Conservation (phyloP, 2,329 filamentous ascomycete genomes). For the Xylariaceae sp. region DNA sequence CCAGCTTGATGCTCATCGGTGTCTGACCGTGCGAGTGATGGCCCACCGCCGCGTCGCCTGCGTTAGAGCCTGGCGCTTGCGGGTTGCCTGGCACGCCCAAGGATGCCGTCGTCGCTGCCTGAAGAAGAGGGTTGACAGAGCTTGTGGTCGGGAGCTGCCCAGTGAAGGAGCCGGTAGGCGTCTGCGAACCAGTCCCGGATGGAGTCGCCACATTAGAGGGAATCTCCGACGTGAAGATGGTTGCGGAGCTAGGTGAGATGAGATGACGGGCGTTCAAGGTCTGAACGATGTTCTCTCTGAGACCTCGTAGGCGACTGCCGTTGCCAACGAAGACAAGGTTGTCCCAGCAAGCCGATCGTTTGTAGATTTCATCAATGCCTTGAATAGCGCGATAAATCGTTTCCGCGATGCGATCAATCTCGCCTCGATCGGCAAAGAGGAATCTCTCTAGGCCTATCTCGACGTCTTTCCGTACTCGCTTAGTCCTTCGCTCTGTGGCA, state of each 20-base stretch:
- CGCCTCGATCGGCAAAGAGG: constrained; percentile 60
- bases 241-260: constrained; percentile 86
- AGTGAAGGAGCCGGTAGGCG: constrained; percentile 64
- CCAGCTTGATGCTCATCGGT: constrained; percentile 77
- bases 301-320: constrained; percentile 67
- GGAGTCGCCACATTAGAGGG: constrained; percentile 92
- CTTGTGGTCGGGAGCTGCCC: constrained; percentile 47
- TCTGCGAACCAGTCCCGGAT: constrained; percentile 84
- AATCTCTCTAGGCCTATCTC: constrained; percentile 77
- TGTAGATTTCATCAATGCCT: constrained; percentile 76
- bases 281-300: constrained; percentile 82
- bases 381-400: constrained; percentile 81
- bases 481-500: constrained; percentile 42
- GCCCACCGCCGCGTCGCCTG: constrained; percentile 37
- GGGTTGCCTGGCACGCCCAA: constrained; percentile 38
- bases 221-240: constrained; percentile 95
- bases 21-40: constrained; percentile 64
- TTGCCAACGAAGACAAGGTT: constrained; percentile 89
- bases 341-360: constrained; percentile 86
- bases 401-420: constrained; percentile 79
- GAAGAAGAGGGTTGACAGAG: constrained; percentile 81
- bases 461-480: constrained; percentile 60
- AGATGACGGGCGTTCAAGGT: constrained; percentile 79
- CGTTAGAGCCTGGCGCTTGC: constrained; percentile 36
- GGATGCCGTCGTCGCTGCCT: constrained; percentile 78